Conservation (phyloP, 169 alveolate genomes). For the Cyclospora cayetanensis region DNA sequence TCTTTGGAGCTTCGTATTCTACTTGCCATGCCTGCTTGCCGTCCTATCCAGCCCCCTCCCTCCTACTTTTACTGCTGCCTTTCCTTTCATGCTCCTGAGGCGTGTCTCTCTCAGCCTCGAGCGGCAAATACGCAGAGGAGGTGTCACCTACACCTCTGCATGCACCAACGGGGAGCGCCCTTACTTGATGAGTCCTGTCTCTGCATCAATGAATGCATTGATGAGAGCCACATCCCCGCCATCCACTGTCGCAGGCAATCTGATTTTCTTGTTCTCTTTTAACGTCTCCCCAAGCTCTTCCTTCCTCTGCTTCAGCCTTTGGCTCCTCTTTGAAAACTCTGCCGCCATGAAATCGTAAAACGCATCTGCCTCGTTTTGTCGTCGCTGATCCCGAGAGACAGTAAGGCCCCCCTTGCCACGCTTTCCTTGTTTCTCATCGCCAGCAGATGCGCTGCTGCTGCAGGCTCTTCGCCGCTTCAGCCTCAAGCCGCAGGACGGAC, state of each 20-base stretch:
- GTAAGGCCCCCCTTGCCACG: not conserved
- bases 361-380: not conserved
- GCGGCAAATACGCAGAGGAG: no score
- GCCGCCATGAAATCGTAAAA: not conserved
- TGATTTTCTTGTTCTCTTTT: not conserved
- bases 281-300: not conserved
- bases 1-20: no score
- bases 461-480: not conserved
- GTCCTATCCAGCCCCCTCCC: no score
- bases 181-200: conserved; percentile 29
- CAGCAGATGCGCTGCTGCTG: not conserved
- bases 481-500: not conserved
- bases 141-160: no score
- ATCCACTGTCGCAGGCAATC: not conserved
- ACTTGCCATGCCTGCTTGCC: no score
- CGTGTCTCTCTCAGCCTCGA: no score
- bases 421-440: not conserved
- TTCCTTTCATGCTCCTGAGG: no score
- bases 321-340: not conserved
- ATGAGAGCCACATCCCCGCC: conserved; percentile 11
- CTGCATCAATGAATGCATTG: not conserved
- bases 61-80: no score
- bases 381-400: not conserved
- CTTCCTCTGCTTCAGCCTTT: not conserved
- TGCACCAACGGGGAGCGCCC: no score